Evolutionary conservation across 78 protist genomes (phyloP), one percentile per base, ranked within the genome.

Genomic region (Tieghemostelium lacteum): DNA sequence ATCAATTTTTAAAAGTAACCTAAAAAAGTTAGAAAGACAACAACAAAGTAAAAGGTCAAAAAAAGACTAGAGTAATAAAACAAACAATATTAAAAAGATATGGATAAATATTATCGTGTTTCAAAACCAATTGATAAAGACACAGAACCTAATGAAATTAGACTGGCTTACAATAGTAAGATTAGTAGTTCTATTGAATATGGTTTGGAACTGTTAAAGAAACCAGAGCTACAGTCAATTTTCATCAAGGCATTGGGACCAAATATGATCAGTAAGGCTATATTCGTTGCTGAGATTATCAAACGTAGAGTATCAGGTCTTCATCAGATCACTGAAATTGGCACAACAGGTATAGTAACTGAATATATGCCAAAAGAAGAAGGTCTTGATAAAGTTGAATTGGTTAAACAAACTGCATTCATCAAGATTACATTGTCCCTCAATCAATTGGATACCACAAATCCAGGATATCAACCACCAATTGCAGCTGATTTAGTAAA

Each of bases 281-380:
- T 83, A n/a, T 83, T 83, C 8, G 75, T 63, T 7, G 65, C 91
- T 24, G 91, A 83, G 50, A 83, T 83, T 22, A 40, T 83, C 39
- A 83, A 83, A 57, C 60, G 29, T 33, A 62, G 91, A 67, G 67
- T 83, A 24, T 20, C 78, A 28, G 78, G 78, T 4, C 37, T 83
- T 24, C 91, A 83, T 42, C 91, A 83, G 28, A 69, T 69, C 3
- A 83, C 91, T 24, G 91, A 83, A 6, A 70, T 83, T 33, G 91
- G 91, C 1, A 83, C 91, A 37, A 45, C 70, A 6, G 78, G 52
- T 62, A 63, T 69, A 4, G 62, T 69, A 2, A 83, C 91, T 0
- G 70, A 55, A 45, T 83, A 83, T 14, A 62, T 83, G 39, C 91
- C 91, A 50, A 83, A 83, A 65, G 91, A 83, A 8, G 91, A 83